phyloP scores from a whole-genome alignment of 805 yeast genomes.

The Blastobotrys attinorum region DNA sequence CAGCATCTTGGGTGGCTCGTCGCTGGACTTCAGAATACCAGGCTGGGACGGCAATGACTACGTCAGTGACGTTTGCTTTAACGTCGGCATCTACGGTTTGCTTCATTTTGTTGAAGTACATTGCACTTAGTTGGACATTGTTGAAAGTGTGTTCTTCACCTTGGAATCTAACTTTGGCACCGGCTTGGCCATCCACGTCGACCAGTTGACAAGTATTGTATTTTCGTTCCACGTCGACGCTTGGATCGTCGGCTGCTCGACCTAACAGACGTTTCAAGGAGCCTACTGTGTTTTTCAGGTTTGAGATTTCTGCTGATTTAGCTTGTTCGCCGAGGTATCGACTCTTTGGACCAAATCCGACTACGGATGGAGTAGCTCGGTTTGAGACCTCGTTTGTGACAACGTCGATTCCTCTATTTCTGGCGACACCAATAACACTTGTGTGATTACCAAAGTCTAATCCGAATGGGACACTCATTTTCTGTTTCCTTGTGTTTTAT shows the following conservation, averaged over 20 bases:
- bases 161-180: conserved; percentile 76
- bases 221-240: conserved; percentile 63
- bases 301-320: conserved; percentile 93
- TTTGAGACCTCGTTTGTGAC: conserved; percentile 98
- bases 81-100: conserved; percentile 73
- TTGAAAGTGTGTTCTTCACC: conserved; percentile 75
- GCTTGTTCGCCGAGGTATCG: conserved; percentile 94
- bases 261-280: conserved; percentile 92
- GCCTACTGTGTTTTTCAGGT: conserved; percentile 92
- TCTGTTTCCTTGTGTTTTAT: conserved; percentile 12
- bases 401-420: conserved; percentile 97
- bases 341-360: conserved; percentile 85
- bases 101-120: conserved; percentile 90
- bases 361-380: conserved; percentile 87
- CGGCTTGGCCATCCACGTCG: conserved; percentile 59
- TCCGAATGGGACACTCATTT: conserved; percentile 92
- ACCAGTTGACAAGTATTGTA: conserved; percentile 67
- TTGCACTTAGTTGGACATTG: conserved; percentile 86
- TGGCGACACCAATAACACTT: conserved; percentile 88
- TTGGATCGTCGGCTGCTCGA: conserved; percentile 64
- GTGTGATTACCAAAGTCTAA: conserved; percentile 94
- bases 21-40: conserved; percentile 98
- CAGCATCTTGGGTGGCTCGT: conserved; percentile 92
- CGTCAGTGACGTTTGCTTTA: conserved; percentile 73
- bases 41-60: conserved; percentile 89